These are phyloP conservation scores for Suhomyces maxii DNA, from an alignment of 1,139 yeast species.

Conservation along the genomic window DNA sequence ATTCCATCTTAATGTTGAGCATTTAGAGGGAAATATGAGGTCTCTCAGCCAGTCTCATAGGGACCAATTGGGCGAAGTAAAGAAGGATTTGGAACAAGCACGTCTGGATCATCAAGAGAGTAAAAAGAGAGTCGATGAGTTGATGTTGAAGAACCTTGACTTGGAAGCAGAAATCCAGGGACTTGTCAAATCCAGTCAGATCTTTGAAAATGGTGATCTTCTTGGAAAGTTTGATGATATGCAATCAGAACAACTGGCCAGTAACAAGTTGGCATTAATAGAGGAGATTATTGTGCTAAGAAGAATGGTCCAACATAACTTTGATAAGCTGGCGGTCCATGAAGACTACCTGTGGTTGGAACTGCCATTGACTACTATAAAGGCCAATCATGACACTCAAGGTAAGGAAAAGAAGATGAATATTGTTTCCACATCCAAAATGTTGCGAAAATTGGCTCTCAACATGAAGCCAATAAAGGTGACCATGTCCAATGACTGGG, in stretches of 20 bases:
- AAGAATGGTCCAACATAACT: conserved; percentile 18
- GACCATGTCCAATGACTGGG: conserved; percentile 19
- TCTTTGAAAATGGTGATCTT: conserved; percentile 17
- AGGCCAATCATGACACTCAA: background rate
- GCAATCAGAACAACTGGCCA: conserved; percentile 34
- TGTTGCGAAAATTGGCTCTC: conserved; percentile 4
- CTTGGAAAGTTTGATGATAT: conserved; percentile 24
- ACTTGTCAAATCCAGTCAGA: conserved; percentile 17
- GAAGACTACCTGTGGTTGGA: conserved; percentile 23
- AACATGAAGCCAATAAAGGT: conserved; percentile 12
- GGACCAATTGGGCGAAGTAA: conserved; percentile 25
- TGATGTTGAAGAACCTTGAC: conserved; percentile 19
- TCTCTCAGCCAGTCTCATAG: conserved; percentile 32
- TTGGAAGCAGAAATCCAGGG: conserved; percentile 21
- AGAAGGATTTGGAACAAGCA: conserved; percentile 22
- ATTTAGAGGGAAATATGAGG: conserved; percentile 43
- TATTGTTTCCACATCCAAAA: background rate
- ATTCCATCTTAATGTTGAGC: conserved; percentile 40
- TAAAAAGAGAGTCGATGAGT: conserved; percentile 14
- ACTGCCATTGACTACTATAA: conserved; percentile 8
- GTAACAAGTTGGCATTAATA: conserved; percentile 30
- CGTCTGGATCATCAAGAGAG: conserved; percentile 21
- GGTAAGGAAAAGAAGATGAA: background rate
- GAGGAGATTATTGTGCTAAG: conserved; percentile 40
- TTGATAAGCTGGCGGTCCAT: conserved; percentile 3